These are phyloP conservation scores for Saitozyma sp. DNA, from an alignment of 768 basidiomycete species.

Conservation along the genomic window DNA sequence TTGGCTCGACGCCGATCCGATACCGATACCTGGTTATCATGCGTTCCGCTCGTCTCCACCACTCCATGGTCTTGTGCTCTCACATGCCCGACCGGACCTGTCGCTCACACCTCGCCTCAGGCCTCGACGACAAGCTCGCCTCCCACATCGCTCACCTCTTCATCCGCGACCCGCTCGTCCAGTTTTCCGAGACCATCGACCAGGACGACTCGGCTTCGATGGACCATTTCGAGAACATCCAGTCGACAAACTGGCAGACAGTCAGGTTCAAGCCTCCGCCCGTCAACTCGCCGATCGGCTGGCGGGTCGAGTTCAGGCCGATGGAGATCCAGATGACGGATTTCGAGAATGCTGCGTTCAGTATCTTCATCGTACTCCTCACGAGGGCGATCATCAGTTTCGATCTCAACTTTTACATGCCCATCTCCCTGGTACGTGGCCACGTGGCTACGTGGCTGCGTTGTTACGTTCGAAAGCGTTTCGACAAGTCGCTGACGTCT, in stretches of 20 bases:
- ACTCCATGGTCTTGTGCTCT: no score
- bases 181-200: conserved; percentile 89
- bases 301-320: conserved; percentile 96
- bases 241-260: conserved; percentile 99
- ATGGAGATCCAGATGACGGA: conserved; percentile 99
- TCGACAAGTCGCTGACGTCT: conserved; percentile 3
- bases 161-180: conserved; percentile 93
- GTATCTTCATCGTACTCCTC: conserved; percentile 89
- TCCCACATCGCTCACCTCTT: conserved; percentile 94
- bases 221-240: conserved; percentile 99
- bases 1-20: neutral
- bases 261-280: conserved; percentile 98
- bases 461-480: neutral
- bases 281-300: conserved; percentile 85
- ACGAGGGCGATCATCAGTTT: conserved; percentile 90
- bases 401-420: conserved; percentile 91
- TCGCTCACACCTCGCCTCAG: conserved; percentile 53
- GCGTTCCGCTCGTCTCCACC: no score
- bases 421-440: conserved; percentile 83
- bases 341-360: conserved; percentile 97
- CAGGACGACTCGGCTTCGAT: conserved; percentile 84
- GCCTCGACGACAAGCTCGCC: conserved; percentile 79
- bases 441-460: neutral
- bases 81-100: no score
- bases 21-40: neutral